Evolutionary conservation across 1,284 basidiomycete genomes (phyloP), one percentile per base, ranked within the genome.

Genomic region (Austroboletus niveus): DNA sequence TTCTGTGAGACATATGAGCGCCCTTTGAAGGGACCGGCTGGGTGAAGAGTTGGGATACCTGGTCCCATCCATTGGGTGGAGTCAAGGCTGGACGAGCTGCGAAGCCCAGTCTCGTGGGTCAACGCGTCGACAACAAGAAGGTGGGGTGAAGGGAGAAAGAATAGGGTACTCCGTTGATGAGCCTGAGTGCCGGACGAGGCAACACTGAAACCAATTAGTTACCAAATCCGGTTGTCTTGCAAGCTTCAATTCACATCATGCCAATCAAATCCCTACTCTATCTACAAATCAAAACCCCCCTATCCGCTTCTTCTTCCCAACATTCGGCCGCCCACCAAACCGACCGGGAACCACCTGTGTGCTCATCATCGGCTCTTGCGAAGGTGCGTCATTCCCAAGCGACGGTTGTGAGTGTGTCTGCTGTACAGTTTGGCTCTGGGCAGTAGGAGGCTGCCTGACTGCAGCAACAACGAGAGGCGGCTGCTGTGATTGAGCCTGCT

Each of bases 1-100:
- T 83, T 60, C 55, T 68, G 47, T 35, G 12, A 30, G 48, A 49
- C 1, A 32, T 20, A 57, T 61, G 57, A 62, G 58, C 61, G 51
- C 45, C 42, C 55, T 46, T 30, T 35, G 39, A 40, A 14, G 44
- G 49, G 17, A 17, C 34, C 53, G 22, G 12, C 44, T 32, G 29
- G 10, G 45, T 27, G 7, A 49, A 38, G 45, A 17, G 50, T 48
- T 27, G 29, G 49, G 57, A 51, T 61, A 80, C 87, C 79, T 82
- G 77, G 80, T 80, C 80, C 84, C 86, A 86, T 87, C 87, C 87
- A 90, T 90, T 81, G 77, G 81, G 80, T 75, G 12, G 46, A 46
- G 73, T 60, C 72, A 72, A 76, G 73, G 74, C 76, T 73, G 77
- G 75, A 78, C 81, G 75, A 75, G 50, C 49, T 65, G 54, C 52